Base-by-base conservation (phyloP, 2,329 filamentous ascomycete species). In the Botrytis aclada region DNA sequence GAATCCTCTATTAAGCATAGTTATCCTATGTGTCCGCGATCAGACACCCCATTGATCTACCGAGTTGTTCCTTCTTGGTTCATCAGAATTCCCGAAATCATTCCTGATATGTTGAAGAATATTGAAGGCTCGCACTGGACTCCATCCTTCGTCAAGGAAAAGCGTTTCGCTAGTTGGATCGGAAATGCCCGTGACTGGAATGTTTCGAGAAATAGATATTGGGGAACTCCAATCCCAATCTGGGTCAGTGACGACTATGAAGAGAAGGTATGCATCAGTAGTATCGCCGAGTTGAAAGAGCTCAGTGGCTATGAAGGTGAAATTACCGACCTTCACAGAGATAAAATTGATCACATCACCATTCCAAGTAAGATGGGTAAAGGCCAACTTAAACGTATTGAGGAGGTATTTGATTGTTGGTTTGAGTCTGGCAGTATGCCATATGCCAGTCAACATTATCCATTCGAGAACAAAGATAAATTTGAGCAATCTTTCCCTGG, bases 371-470 rank as follows among this genome's bases (percentile, higher is more conserved):
- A 93, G 82, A 88, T 91, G 83, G 95, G 95, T 77, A 97, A 95
- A 80, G 95, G 94, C 32, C 86, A 87, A n/a, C 84, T 98, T 75
- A 90, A 88, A 78, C 90, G 95, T 77, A 88, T 96, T 16, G 91
- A 94, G 69, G 94, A 97, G 81, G 93, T 98, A 7, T 97, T 98
- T 78, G 95, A 98, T 83, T 98, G 95, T 81, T 98, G 95, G 94
- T 97, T 97, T 76, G 95, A 98, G 83, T 97, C 94, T 61, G 95
- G 95, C 74, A 95, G 92, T 80, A 98, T 98, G 95, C 95, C 95
- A 3, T 98, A 97, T 80, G 93, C 93, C 60, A 94, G 92, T 77
- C 89, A 92, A 75, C 95, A 98, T 82, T 98, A 97, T 80, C 95
- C 95, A 10, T 98, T 98, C 80, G 92, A 95, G 83, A 96, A 96